phyloP scores from a whole-genome alignment of 2,329 filamentous ascomycete genomes.

The Chaetomium sp. region DNA sequence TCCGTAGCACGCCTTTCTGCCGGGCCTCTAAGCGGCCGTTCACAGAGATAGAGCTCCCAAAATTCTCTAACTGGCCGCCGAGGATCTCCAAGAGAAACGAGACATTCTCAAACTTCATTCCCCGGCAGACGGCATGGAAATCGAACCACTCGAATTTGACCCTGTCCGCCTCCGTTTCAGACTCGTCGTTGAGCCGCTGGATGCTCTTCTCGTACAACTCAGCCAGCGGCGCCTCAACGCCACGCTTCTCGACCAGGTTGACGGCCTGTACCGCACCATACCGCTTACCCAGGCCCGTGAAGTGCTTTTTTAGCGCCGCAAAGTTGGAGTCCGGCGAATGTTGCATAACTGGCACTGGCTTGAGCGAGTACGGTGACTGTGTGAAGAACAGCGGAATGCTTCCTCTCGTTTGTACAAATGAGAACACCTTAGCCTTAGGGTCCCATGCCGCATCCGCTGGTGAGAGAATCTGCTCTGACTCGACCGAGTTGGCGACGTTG shows the following conservation, averaged over 20 bases:
- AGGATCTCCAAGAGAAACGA: slow-evolving; percentile 74
- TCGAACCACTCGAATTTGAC: slow-evolving; percentile 94
- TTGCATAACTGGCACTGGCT: slow-evolving; percentile 79
- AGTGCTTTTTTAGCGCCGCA: slow-evolving; percentile 76
- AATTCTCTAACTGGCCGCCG: slow-evolving; percentile 65
- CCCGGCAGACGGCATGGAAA: slow-evolving; percentile 87
- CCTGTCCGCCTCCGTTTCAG: slow-evolving; percentile 46
- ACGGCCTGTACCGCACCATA: slow-evolving; percentile 81
- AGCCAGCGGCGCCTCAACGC: slow-evolving; percentile 77
- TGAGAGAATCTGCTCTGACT: slow-evolving; percentile 92
- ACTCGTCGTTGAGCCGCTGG: slow-evolving; percentile 65
- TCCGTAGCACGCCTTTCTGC: slow-evolving; percentile 81
- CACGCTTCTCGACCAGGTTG: slow-evolving; percentile 86
- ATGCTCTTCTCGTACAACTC: slow-evolving; percentile 73
- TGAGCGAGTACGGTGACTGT: slow-evolving; percentile 90
- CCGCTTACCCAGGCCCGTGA: slow-evolving; percentile 64
- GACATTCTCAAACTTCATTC: slow-evolving; percentile 98
- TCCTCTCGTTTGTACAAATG: slow-evolving; percentile 83
- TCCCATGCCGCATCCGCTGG: slow-evolving; percentile 61
- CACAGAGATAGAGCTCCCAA: slow-evolving; percentile 68
- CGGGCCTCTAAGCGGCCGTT: slow-evolving; percentile 47
- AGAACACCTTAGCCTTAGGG: slow-evolving; percentile 65
- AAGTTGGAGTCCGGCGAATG: slow-evolving; percentile 81
- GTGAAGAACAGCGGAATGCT: slow-evolving; percentile 96
- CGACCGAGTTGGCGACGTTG: slow-evolving; percentile 84